Evolutionary conservation across 768 basidiomycete genomes (phyloP).

Genomic region (Leccinum boreale): DNA sequence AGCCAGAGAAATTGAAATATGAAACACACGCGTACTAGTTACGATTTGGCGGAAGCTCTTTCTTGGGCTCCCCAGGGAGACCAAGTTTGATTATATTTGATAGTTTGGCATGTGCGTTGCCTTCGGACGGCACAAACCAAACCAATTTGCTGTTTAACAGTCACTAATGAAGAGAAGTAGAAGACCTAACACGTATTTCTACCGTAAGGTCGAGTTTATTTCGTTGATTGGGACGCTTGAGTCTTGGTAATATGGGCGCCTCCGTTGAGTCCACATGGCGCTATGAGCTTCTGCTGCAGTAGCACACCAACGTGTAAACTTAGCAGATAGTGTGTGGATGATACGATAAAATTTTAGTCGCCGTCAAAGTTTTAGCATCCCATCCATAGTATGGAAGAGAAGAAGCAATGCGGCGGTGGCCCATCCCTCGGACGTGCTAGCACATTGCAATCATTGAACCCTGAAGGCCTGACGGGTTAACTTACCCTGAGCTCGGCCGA

Average conservation of each 20-base stretch:
- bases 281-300: not conserved
- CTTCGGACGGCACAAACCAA: no score
- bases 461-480: not conserved
- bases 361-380: not conserved
- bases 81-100: not conserved
- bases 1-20: not conserved
- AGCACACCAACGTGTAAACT: not conserved
- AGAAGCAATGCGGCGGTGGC: not conserved
- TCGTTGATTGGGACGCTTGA: not conserved
- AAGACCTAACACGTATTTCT: not conserved
- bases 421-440: not conserved
- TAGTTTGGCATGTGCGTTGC: not conserved
- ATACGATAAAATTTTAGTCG: not conserved
- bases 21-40: not conserved
- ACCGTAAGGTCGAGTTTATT: not conserved
- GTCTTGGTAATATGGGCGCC: not conserved
- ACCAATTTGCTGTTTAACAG: not conserved
- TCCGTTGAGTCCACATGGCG: not conserved
- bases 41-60: not conserved
- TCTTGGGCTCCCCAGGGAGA: not conserved
- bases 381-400: not conserved
- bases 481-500: not conserved
- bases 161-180: not conserved
- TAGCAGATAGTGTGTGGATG: not conserved
- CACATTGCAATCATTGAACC: not conserved